These are phyloP conservation scores for Trypanosoma rangeli DNA, from an alignment of 208 protist genomes.

Conservation along the genomic window DNA sequence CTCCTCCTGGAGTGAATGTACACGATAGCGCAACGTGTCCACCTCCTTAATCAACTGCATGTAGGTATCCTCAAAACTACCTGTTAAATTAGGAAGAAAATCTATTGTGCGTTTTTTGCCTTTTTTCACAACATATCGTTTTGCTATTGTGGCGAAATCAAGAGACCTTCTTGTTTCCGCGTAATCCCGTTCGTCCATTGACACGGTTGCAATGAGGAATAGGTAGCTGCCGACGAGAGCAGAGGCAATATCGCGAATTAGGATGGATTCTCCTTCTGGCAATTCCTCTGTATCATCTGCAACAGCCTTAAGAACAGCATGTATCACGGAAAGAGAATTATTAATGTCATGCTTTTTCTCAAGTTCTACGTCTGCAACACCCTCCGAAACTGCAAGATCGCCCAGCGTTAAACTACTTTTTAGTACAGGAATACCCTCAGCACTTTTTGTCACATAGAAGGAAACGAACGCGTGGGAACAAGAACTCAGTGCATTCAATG, in stretches of 20 bases:
- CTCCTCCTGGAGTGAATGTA: conserved; percentile 36
- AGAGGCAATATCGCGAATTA: conserved; percentile 66
- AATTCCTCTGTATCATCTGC: conserved; percentile 38
- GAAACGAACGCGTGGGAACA: conserved; percentile 65
- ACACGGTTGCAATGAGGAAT: conserved; percentile 68
- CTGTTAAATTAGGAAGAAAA: conserved; percentile 15
- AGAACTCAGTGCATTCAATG: conserved; percentile 62
- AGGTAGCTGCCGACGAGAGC: conserved; percentile 63
- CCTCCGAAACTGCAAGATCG: conserved; percentile 94
- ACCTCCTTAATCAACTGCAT: conserved; percentile 25
- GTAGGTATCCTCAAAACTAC: conserved; percentile 26
- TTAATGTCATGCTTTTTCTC: conserved; percentile 92
- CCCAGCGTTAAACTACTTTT: conserved; percentile 75
- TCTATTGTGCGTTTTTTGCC: conserved; percentile 27
- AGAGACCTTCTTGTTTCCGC: conserved; percentile 70
- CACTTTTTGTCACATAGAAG: conserved; percentile 61
- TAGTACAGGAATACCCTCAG: conserved; percentile 48
- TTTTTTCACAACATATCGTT: conserved; percentile 53
- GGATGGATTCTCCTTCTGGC: conserved; percentile 54
- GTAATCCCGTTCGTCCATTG: conserved; percentile 56
- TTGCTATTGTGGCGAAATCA: conserved; percentile 64
- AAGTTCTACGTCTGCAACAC: conserved; percentile 64
- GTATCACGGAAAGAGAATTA: conserved; percentile 85
- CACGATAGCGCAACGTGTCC: conserved; percentile 33
- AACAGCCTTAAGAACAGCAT: conserved; percentile 58